Conservation (phyloP, 2,329 filamentous ascomycete genomes). For the Xylariaceae sp. region DNA sequence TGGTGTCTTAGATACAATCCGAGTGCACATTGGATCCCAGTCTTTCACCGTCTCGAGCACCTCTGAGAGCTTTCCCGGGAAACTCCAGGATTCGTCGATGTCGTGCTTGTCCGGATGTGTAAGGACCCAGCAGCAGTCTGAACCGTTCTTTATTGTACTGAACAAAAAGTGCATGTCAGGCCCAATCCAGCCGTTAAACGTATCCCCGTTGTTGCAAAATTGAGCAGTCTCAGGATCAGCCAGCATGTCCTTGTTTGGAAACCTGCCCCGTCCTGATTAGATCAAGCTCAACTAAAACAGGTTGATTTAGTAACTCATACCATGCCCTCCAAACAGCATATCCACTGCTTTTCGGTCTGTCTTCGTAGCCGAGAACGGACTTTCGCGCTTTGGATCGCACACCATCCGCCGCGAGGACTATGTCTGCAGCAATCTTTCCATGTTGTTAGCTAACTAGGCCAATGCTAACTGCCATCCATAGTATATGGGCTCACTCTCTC, state of each 20-base stretch:
- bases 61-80: conserved; percentile 55
- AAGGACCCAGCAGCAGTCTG: conserved; percentile 61
- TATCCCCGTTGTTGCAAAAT: conserved; percentile 59
- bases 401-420: conserved; percentile 59
- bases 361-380: conserved; percentile 53
- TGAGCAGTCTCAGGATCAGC: conserved; percentile 54
- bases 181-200: conserved; percentile 62
- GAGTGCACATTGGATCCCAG: conserved; percentile 53
- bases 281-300: neutral
- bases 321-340: conserved; percentile 58
- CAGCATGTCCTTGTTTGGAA: conserved; percentile 54
- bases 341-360: conserved; percentile 53
- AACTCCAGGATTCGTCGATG: conserved; percentile 59
- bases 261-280: conserved; percentile 36
- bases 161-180: conserved; percentile 61
- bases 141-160: conserved; percentile 57
- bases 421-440: conserved; percentile 45
- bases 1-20: conserved; percentile 52
- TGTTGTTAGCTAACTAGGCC: conserved; percentile 10
- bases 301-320: conserved; percentile 35
- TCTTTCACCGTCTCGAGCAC: conserved; percentile 53
- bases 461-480: neutral
- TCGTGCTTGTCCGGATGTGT: conserved; percentile 58
- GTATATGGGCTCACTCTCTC: conserved; percentile 40
- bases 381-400: conserved; percentile 56